Base-by-base conservation (phyloP, 2,329 filamentous ascomycete species). In the Fusarium sp. region DNA sequence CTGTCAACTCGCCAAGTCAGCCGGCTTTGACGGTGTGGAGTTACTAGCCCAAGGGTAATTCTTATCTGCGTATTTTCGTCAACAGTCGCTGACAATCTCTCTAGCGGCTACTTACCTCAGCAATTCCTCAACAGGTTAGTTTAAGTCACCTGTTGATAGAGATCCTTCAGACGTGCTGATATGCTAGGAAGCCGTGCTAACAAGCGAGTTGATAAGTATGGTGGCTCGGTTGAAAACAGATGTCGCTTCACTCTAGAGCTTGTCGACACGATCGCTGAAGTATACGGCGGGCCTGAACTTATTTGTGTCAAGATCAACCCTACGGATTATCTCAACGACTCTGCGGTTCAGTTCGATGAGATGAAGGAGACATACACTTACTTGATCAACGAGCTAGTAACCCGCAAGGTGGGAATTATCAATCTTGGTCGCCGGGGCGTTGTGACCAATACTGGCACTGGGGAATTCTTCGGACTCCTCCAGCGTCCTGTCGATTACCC, bases 291-390 rank as follows among this genome's bases (percentile, higher is more conserved):
- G 2, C 18, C 58, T 1, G 40, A 52, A 17, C n/a, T 45, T 2
- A 46, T 65, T 40, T 56, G 52, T 1, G 52, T 58, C 28, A 63
- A 65, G 5, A 39, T 65, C 1, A 50, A 49, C n/a, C 51, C 58
- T 0, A 57, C 62, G 5, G 52, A 63, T 3, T 28, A 51, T 17
- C 45, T 50, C 20, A 65, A 65, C 14, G 62, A 65, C 13, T 65
- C 58, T 15, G 26, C 43, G 3, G 46, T 65, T 4, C 4, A 17
- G 3, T 58, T 57, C 20, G 34, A 28, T 2, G 51, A 63, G 10
- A 36, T 65, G 36, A 26, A 50, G 3, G 51, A 57, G 15, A 43
- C 18, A 1, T 65, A 57, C 15, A 34, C 5, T 1, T 53, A 57
- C 4, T 38, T 51, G 3, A 65, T 65, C 28, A 22, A 33, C 1